Percentiles rank a stretch among this genome's conserved stretches.
These are phyloP conservation scores for Lactarius hengduanensis DNA, from an alignment of 768 basidiomycete species.

Conservation along the genomic window DNA sequence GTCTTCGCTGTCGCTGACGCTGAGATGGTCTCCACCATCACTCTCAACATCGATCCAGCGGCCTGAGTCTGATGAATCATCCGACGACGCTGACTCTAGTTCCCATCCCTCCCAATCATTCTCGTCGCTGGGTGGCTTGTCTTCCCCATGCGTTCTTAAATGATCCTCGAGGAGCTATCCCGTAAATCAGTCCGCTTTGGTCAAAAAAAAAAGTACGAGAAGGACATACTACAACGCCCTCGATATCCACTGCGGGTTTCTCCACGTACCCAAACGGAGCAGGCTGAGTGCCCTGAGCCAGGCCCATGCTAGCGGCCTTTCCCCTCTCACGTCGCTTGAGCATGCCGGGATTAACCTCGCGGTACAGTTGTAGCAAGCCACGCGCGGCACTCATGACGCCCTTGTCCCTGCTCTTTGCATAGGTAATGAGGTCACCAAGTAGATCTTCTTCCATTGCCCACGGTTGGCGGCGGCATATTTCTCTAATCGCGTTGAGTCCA, in stretches of 20 bases:
- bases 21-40: slow-evolving; percentile 64
- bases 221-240: slow-evolving; percentile 76
- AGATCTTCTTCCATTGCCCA: slow-evolving; percentile 98
- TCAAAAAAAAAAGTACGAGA: background rate
- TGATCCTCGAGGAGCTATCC: slow-evolving; percentile 85
- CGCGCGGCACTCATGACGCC: slow-evolving; percentile 86
- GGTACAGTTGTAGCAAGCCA: slow-evolving; percentile 82
- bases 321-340: slow-evolving; percentile 88
- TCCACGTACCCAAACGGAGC: slow-evolving; percentile 81
- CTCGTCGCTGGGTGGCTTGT: slow-evolving; percentile 50
- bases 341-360: slow-evolving; percentile 95
- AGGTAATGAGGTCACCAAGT: slow-evolving; percentile 89
- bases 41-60: slow-evolving; percentile 82
- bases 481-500: slow-evolving; percentile 93
- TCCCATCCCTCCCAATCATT: slow-evolving; percentile 63
- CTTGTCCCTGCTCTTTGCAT: slow-evolving; percentile 94
- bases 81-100: slow-evolving; percentile 59
- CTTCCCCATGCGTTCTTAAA: slow-evolving; percentile 67
- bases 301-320: slow-evolving; percentile 83
- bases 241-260: slow-evolving; percentile 78
- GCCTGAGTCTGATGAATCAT: slow-evolving; percentile 53
- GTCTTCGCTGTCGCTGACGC: slow-evolving; percentile 85
- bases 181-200: background rate
- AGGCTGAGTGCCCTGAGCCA: slow-evolving; percentile 60
- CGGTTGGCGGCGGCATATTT: slow-evolving; percentile 91